These are phyloP conservation scores for Solanum hybrid DNA, from an alignment of 305 asterid species.

Conservation along the genomic window DNA sequence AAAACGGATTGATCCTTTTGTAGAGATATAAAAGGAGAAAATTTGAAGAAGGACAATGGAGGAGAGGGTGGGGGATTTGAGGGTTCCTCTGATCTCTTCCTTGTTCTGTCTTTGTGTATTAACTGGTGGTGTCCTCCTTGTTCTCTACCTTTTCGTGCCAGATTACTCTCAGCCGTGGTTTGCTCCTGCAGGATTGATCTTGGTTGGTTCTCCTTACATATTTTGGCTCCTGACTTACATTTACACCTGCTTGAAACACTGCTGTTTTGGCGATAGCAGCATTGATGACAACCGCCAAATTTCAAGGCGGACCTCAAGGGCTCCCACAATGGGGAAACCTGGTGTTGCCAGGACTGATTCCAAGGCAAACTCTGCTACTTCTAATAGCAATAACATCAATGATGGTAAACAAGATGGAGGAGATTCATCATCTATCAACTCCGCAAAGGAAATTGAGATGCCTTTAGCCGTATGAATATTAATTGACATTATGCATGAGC, in stretches of 20 bases:
- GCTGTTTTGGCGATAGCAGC: slow-evolving; percentile 3
- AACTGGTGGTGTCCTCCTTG: slow-evolving; percentile 47
- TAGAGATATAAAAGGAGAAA: not conserved
- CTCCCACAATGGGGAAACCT: not conserved
- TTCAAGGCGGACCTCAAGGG: slow-evolving; percentile 18
- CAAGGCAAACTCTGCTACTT: slow-evolving; percentile 1
- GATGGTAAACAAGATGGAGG: not conserved
- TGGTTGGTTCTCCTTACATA: slow-evolving; percentile 54
- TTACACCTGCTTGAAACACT: slow-evolving; percentile 37
- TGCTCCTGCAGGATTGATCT: slow-evolving; percentile 38
- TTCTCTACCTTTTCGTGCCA: slow-evolving; percentile 33
- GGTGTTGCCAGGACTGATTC: slow-evolving; percentile 2
- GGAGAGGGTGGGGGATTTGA: slow-evolving; percentile 42
- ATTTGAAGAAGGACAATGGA: slow-evolving; percentile 28
- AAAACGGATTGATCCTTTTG: not conserved
- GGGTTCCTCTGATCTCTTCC: slow-evolving; percentile 45
- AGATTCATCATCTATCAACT: slow-evolving; percentile 12
- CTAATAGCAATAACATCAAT: not conserved
- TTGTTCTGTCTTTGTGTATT: slow-evolving; percentile 40
- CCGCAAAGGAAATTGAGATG: slow-evolving; percentile 50
- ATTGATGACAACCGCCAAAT: slow-evolving; percentile 19
- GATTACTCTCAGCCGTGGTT: slow-evolving; percentile 41
- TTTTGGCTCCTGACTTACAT: slow-evolving; percentile 49
- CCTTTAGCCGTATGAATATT: slow-evolving; percentile 27
- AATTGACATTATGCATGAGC: not conserved